A percentile compares a stretch with the other conserved stretches of the same genome.
phyloP scores from a whole-genome alignment of 306 rosid species.

The Cucumis hystrix region DNA sequence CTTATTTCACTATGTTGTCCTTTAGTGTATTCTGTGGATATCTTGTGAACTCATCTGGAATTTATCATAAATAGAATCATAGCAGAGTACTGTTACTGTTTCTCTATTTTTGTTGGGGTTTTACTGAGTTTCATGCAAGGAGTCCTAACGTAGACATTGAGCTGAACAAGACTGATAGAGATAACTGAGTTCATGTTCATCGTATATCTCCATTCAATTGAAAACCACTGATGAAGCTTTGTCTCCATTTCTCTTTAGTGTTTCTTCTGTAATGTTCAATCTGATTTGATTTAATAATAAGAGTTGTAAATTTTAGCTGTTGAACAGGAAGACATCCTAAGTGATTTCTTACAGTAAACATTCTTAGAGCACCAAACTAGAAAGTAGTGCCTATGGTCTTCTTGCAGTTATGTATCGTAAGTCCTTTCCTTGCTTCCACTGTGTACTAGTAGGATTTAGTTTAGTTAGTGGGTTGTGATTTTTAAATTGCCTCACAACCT shows the following conservation, averaged over 20 bases:
- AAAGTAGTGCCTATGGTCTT: background rate
- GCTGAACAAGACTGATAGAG: background rate
- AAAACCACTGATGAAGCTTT: background rate
- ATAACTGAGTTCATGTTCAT: background rate
- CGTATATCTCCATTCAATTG: background rate
- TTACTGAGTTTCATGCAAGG: too few species aligned
- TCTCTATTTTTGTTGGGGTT: too few species aligned
- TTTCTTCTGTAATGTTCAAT: background rate
- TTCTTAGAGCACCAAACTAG: background rate
- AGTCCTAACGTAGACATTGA: background rate
- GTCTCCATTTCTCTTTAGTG: background rate
- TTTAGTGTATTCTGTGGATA: too few species aligned
- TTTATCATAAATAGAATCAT: too few species aligned
- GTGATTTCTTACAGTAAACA: background rate
- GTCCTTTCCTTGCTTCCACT: constrained; percentile 5
- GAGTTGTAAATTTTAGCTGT: background rate
- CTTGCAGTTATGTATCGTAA: constrained; percentile 4
- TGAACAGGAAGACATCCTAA: background rate
- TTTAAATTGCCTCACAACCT: background rate
- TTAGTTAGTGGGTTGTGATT: background rate
- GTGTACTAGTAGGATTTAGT: background rate
- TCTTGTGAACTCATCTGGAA: too few species aligned
- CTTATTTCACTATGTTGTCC: too few species aligned
- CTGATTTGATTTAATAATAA: background rate
- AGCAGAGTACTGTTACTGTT: too few species aligned